Conservation (phyloP, 2,329 filamentous ascomycete species). For the Seiridium unicorne region DNA sequence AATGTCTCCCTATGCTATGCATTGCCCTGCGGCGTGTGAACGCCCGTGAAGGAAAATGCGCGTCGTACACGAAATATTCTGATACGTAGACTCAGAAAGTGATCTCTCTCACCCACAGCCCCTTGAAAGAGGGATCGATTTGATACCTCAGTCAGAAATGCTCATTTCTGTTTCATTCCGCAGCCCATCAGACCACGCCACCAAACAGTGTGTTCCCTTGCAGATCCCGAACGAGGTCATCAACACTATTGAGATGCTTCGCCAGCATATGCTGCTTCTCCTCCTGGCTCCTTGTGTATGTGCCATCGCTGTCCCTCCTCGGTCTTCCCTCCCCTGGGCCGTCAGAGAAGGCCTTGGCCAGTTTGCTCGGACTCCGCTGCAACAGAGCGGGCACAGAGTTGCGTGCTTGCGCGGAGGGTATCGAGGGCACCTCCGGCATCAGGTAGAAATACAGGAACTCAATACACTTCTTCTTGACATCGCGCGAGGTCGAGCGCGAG, state of each 20-base stretch:
- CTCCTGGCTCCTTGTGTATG: slow-evolving; percentile 63
- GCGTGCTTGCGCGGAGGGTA: slow-evolving; percentile 46
- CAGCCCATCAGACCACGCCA: slow-evolving; percentile 43
- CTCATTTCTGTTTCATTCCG: too few relatives aligned
- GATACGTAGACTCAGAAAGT: neutral
- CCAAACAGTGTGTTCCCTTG: slow-evolving; percentile 69
- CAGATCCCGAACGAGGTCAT: slow-evolving; percentile 81
- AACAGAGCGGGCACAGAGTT: slow-evolving; percentile 50
- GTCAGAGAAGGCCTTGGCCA: slow-evolving; percentile 53
- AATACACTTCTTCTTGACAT: slow-evolving; percentile 93
- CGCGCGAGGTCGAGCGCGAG: slow-evolving; percentile 76
- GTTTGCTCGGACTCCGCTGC: slow-evolving; percentile 68
- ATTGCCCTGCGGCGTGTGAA: neutral
- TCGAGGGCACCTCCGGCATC: slow-evolving; percentile 78
- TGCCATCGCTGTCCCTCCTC: slow-evolving; percentile 33
- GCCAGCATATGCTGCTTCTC: slow-evolving; percentile 81
- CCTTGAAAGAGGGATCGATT: too few relatives aligned
- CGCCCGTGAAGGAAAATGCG: neutral
- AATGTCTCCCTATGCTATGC: neutral
- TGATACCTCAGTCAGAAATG: too few relatives aligned
- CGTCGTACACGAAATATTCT: too few relatives aligned
- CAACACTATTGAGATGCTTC: slow-evolving; percentile 76
- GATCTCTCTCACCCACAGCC: neutral
- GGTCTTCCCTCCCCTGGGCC: slow-evolving; percentile 18
- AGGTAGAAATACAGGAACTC: slow-evolving; percentile 99